These are phyloP conservation scores for Cytidiella melzeri DNA, from an alignment of 768 basidiomycete species.

Conservation along the genomic window DNA sequence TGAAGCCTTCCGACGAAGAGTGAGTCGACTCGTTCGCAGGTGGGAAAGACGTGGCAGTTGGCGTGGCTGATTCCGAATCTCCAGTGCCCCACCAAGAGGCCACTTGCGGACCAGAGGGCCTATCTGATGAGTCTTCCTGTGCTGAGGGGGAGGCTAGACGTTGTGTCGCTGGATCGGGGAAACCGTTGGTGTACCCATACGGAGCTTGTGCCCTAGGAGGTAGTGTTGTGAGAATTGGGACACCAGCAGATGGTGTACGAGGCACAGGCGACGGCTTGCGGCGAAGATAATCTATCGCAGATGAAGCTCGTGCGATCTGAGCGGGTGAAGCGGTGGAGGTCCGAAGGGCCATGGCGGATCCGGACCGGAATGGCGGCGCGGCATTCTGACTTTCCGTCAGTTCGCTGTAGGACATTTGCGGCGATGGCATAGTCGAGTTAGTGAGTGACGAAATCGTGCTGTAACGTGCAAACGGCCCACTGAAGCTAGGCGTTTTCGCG, in stretches of 20 bases:
- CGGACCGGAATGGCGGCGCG: conserved; percentile 50
- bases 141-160: background rate
- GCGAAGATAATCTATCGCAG: conserved; percentile 70
- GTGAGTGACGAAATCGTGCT: conserved; percentile 84
- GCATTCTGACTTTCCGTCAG: conserved; percentile 24
- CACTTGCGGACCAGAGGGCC: conserved; percentile 8
- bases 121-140: conserved; percentile 20
- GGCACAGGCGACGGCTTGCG: conserved; percentile 49
- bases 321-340: conserved; percentile 39
- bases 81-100: conserved; percentile 59
- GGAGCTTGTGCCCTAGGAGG: conserved; percentile 29
- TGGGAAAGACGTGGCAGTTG: conserved; percentile 64
- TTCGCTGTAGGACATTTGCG: conserved; percentile 51
- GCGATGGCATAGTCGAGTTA: conserved; percentile 71
- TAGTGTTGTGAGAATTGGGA: conserved; percentile 44
- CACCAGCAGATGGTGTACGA: conserved; percentile 47
- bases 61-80: conserved; percentile 43
- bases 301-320: conserved; percentile 66
- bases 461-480: conserved; percentile 90
- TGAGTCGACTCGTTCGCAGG: conserved; percentile 35
- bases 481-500: conserved; percentile 37
- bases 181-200: conserved; percentile 30
- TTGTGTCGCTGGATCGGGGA: background rate
- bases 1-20: conserved; percentile 48
- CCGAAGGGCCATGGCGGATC: conserved; percentile 62